Percentiles rank a stretch among this genome's conserved stretches.
Evolutionary conservation across 169 alveolate genomes (phyloP).

Genomic region (Sarcocystis neurona): DNA sequence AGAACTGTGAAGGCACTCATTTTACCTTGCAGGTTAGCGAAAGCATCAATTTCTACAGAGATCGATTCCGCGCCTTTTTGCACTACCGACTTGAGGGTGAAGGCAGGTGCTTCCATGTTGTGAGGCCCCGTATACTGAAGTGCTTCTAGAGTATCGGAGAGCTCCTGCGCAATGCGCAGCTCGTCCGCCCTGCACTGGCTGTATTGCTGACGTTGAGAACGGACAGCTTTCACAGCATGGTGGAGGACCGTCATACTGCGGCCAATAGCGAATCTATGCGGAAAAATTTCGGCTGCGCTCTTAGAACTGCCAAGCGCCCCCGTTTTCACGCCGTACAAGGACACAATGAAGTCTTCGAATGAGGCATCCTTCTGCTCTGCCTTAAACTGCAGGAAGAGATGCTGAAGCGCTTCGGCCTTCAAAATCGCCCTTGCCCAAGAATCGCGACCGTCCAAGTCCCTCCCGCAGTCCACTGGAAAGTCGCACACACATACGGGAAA

Average conservation of each 20-base stretch:
- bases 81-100: no score
- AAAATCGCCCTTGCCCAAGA: slow-evolving; percentile 14
- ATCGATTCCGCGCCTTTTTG: no score
- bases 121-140: background rate
- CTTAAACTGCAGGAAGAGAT: background rate
- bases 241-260: background rate
- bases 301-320: background rate
- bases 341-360: background rate
- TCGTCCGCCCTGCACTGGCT: background rate
- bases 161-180: background rate
- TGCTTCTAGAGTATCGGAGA: background rate
- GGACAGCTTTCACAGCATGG: background rate
- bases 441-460: background rate
- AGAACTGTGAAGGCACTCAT: no score
- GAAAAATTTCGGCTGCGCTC: background rate
- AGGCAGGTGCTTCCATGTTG: background rate
- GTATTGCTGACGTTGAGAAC: background rate
- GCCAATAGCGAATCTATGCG: background rate
- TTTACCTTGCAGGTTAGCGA: no score
- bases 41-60: no score
- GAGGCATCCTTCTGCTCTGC: background rate
- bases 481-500: no score
- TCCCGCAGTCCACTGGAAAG: slow-evolving; percentile 46
- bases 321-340: background rate
- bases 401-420: background rate